These are phyloP conservation scores for Linum lewisii DNA, from an alignment of 345 rosid species.

Conservation along the genomic window DNA sequence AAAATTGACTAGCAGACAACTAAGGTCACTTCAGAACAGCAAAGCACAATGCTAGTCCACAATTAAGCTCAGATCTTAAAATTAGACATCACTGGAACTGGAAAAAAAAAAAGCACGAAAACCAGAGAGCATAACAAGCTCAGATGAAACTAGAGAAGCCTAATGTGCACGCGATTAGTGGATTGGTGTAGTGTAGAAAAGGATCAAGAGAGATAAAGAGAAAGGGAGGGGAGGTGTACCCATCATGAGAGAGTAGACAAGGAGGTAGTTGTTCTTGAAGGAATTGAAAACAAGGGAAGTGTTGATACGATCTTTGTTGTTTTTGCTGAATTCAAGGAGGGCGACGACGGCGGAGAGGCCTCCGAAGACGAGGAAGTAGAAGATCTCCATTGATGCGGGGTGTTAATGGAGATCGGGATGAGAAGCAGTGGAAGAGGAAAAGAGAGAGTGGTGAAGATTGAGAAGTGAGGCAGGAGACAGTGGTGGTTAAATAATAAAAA, in stretches of 20 bases:
- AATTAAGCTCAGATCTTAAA: not conserved
- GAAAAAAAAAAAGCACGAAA: not conserved
- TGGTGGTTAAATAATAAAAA: not conserved
- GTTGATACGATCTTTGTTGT: conserved; percentile 48
- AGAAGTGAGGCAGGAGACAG: not conserved
- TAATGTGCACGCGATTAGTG: not conserved
- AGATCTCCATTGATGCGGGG: conserved; percentile 38
- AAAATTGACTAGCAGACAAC: not conserved
- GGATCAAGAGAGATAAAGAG: not conserved
- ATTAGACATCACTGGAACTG: not conserved
- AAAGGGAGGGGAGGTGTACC: conserved; percentile 22
- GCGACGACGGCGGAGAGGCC: conserved; percentile 42
- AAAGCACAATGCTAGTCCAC: not conserved
- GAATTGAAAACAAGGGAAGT: conserved; percentile 52
- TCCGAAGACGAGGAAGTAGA: conserved; percentile 52
- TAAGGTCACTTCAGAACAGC: no score
- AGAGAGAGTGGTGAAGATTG: not conserved
- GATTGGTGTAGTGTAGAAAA: conserved; percentile 4
- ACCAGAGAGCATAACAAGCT: conserved; percentile 5
- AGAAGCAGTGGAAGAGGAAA: not conserved
- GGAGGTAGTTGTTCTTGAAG: conserved; percentile 63
- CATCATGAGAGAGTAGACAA: conserved; percentile 81
- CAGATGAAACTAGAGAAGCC: not conserved
- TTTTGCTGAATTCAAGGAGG: conserved; percentile 52
- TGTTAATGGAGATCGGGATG: not conserved